Conservation (phyloP, 2,329 filamentous ascomycete genomes). For the Dendrostoma leiphaemia region DNA sequence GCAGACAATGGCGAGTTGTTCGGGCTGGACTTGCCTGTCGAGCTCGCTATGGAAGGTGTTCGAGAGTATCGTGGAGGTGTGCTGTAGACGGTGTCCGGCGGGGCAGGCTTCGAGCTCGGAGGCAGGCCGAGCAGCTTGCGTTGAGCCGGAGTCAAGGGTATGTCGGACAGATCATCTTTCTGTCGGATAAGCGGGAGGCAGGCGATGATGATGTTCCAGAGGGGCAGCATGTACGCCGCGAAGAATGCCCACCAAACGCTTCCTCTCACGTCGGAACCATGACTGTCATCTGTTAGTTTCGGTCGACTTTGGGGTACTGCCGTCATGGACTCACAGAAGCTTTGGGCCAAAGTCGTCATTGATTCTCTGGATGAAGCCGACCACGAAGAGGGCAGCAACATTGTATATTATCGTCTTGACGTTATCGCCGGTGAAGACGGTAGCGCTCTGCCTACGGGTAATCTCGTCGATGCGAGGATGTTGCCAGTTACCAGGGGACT, state of each 20-base stretch:
- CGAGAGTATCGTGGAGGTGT: slow-evolving; percentile 86
- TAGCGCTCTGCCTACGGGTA: slow-evolving; percentile 72
- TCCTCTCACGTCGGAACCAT: slow-evolving; percentile 29
- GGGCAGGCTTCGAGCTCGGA: slow-evolving; percentile 60
- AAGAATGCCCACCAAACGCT: slow-evolving; percentile 46
- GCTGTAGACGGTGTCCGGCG: slow-evolving; percentile 70
- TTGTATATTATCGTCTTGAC: slow-evolving; percentile 70
- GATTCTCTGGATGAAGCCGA: slow-evolving; percentile 35
- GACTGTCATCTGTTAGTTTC: slow-evolving; percentile 26
- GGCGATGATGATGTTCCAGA: slow-evolving; percentile 70
- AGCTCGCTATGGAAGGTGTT: slow-evolving; percentile 64
- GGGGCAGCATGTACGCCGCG: slow-evolving; percentile 52
- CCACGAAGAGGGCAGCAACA: slow-evolving; percentile 39
- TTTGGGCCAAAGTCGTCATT: slow-evolving; percentile 33
- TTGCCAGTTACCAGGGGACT: slow-evolving; percentile 79
- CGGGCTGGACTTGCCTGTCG: slow-evolving; percentile 58
- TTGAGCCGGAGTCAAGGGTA: slow-evolving; percentile 87
- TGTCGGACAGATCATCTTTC: slow-evolving; percentile 79
- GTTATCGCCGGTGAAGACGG: slow-evolving; percentile 77
- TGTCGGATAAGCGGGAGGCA: slow-evolving; percentile 69
- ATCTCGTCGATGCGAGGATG: slow-evolving; percentile 91
- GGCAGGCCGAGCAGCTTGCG: slow-evolving; percentile 79
- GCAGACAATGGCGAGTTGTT: slow-evolving; percentile 58
- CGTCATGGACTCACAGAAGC: slow-evolving; percentile 34
- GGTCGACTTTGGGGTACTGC: slow-evolving; percentile 4